These are phyloP conservation scores for Endotrypanum monterogeii DNA, from an alignment of 208 protist genomes.

Conservation along the genomic window DNA sequence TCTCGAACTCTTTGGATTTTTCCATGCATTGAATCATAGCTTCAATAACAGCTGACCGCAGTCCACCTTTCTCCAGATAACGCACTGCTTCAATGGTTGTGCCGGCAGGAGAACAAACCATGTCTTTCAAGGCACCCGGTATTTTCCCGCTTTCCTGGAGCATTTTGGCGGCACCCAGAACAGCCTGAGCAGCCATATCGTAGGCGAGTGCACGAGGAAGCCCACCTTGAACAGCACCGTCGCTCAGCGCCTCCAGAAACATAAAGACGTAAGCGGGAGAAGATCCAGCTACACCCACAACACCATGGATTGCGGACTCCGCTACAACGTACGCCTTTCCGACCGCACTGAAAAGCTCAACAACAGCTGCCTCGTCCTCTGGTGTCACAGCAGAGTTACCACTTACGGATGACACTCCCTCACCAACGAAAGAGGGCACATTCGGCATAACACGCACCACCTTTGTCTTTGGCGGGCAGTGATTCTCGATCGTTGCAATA, in stretches of 20 bases:
- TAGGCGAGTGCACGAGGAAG: constrained; percentile 84
- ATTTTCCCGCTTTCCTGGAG: constrained; percentile 72
- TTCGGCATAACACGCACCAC: constrained; percentile 97
- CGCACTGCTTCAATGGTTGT: constrained; percentile 96
- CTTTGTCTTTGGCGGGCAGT: constrained; percentile 46
- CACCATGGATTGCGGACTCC: constrained; percentile 88
- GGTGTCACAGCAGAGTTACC: constrained; percentile 39
- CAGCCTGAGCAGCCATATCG: constrained; percentile 92
- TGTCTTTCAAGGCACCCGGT: constrained; percentile 89
- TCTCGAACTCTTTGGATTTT: constrained; percentile 87
- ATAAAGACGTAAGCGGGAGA: constrained; percentile 96
- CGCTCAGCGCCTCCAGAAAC: constrained; percentile 96
- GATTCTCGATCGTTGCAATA: constrained; percentile 68
- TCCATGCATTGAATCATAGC: constrained; percentile 91
- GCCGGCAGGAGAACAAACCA: constrained; percentile 93
- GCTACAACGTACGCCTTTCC: constrained; percentile 65
- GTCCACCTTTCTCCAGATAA: constrained; percentile 88
- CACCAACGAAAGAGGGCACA: constrained; percentile 80
- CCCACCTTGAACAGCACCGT: constrained; percentile 93
- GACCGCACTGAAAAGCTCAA: constrained; percentile 71
- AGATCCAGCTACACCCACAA: constrained; percentile 94
- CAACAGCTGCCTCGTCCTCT: constrained; percentile 45
- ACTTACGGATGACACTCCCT: constrained; percentile 71
- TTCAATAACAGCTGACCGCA: constrained; percentile 92
- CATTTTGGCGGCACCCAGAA: constrained; percentile 93